Conservation (phyloP, 2,329 filamentous ascomycete species). For the Cladosporium sp. region DNA sequence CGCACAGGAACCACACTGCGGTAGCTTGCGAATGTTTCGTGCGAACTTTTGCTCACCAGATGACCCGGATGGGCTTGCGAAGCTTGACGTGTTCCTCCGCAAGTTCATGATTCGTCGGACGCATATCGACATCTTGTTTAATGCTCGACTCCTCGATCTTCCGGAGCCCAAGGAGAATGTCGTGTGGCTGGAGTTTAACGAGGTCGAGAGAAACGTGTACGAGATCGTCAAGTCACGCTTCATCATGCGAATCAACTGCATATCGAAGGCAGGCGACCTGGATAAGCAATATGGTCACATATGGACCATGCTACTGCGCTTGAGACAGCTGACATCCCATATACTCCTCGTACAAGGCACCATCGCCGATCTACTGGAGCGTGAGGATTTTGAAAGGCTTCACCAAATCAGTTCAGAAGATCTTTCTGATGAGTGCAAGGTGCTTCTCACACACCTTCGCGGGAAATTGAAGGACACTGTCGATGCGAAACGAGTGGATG, state of each 20-base stretch:
- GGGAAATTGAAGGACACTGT: constrained; percentile 23
- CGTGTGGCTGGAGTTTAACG: constrained; percentile 51
- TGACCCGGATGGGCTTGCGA: too few relatives aligned
- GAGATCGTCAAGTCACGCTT: constrained; percentile 37
- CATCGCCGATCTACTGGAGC: constrained; percentile 47
- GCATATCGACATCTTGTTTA: constrained; percentile 55
- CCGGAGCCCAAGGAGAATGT: constrained; percentile 48
- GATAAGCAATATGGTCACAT: constrained; percentile 35
- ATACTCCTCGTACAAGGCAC: constrained; percentile 49
- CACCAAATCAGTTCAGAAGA: constrained; percentile 13
- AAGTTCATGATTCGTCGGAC: constrained; percentile 58
- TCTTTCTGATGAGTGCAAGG: background rate
- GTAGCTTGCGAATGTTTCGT: too few relatives aligned
- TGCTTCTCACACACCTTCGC: background rate
- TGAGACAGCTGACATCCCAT: constrained; percentile 55
- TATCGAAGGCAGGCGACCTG: constrained; percentile 11
- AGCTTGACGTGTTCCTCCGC: constrained; percentile 39
- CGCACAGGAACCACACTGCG: too few relatives aligned
- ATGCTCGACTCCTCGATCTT: constrained; percentile 55
- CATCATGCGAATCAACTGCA: constrained; percentile 44
- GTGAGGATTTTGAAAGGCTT: constrained; percentile 48
- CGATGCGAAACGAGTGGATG: background rate
- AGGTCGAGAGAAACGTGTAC: constrained; percentile 55
- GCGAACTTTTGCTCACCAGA: too few relatives aligned
- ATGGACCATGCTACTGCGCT: constrained; percentile 49